phyloP scores from a whole-genome alignment of 2,329 filamentous ascomycete genomes.

The Pezicula rhizophila region DNA sequence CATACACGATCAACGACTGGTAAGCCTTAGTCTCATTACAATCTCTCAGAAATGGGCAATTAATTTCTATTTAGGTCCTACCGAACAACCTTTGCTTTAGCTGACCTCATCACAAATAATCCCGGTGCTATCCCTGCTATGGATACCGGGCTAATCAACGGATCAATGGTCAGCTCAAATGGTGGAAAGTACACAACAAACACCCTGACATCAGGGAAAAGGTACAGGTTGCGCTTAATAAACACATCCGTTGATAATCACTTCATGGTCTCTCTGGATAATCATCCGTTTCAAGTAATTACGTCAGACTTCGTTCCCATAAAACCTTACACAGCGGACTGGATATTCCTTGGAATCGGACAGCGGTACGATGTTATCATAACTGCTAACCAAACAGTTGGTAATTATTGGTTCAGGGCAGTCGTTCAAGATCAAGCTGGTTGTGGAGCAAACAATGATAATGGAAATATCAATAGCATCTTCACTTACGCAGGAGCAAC shows the following conservation, averaged over 20 bases:
- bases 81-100: constrained; percentile 33
- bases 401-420: constrained; percentile 49
- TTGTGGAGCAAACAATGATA: constrained; percentile 10
- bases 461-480: constrained; percentile 11
- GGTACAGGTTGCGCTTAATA: constrained; percentile 39
- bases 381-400: constrained; percentile 35
- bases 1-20: constrained; percentile 8
- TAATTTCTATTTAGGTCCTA: background rate
- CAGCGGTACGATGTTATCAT: constrained; percentile 40
- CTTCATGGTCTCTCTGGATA: constrained; percentile 42
- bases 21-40: background rate
- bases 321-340: constrained; percentile 54
- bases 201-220: constrained; percentile 18
- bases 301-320: constrained; percentile 58
- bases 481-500: constrained; percentile 9
- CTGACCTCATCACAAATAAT: constrained; percentile 3
- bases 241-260: constrained; percentile 37
- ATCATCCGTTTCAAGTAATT: constrained; percentile 50
- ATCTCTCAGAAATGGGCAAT: too few relatives aligned
- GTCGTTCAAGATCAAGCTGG: constrained; percentile 38
- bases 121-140: constrained; percentile 11
- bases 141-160: constrained; percentile 42
- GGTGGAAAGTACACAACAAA: constrained; percentile 10
- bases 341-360: constrained; percentile 53
- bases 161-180: constrained; percentile 26